Base-by-base conservation (phyloP, 495 filamentous ascomycete genomes). In the Neurospora cerealis region DNA sequence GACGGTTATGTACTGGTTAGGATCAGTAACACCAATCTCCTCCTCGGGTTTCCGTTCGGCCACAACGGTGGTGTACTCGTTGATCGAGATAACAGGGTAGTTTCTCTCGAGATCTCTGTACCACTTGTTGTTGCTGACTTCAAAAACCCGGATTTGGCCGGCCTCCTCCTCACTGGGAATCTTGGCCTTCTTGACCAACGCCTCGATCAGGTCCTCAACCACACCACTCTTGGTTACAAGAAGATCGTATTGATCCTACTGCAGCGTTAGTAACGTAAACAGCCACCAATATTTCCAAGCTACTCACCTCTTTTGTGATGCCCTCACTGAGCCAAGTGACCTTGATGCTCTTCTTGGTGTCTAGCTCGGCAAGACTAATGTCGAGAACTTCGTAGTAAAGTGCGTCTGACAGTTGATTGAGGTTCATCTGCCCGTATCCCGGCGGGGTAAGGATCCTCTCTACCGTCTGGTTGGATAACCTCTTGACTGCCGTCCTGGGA, bases 371-470 rank as follows among this genome's bases (percentile, higher is more conserved):
- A 69, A 99, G 83, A 74, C 93, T 97, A 83, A 97, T 94, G 69
- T 99, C 96, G 38, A 99, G 84, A 19, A 97, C 87, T 80, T 99
- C 96, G 75, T 93, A 98, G 80, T 89, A 97, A 38, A 99, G 83
- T 10, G 90, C 88, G 81, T 98, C 94, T 37, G 86, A 77, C 41
- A 90, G 87, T 77, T 93, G 92, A 78, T 89, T 90, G 77, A 86
- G 88, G 73, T 87, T 92, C 46, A 86, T 74, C 48, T 82, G 81
- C 2, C 79, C 80, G 70, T 84, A 85, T 3, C 81, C 82, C 36
- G 89, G 85, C 19, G 92, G 89, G 72, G 83, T 89, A 10, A 98
- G 85, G 60, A 97, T 95, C 71, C 86, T 87, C 60, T 85, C 83
- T 5, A 98, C 85, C 8, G 85, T 96, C 74, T 88, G 87, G 74